Evolutionary conservation across 352 stramenopile species (phyloP).

Genomic region (Phytophthora niederhauseri): DNA sequence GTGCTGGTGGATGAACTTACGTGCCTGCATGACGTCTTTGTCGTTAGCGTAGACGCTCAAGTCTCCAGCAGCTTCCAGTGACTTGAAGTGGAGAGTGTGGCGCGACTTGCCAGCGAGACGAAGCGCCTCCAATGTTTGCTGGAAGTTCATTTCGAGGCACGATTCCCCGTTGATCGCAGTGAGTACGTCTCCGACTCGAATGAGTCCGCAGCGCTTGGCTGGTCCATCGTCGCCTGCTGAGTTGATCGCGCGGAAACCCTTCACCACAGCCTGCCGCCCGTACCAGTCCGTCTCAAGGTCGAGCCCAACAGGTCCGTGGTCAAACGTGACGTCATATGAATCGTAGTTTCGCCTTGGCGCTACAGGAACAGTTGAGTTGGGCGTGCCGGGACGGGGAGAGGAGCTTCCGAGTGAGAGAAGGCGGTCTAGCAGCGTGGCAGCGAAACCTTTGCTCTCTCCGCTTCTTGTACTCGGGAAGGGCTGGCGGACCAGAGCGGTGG

Average conservation of each 20-base stretch:
- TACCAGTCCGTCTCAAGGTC: constrained; percentile 83
- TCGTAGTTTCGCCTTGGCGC: constrained; percentile 52
- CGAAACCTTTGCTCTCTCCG: constrained; percentile 28
- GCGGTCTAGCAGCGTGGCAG: constrained; percentile 15
- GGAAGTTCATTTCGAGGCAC: constrained; percentile 73
- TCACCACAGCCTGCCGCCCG: constrained; percentile 71
- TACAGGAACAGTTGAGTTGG: background rate
- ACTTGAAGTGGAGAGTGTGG: constrained; percentile 81
- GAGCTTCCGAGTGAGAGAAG: constrained; percentile 19
- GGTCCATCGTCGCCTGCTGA: constrained; percentile 51
- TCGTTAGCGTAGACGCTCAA: constrained; percentile 70
- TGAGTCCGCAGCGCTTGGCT: constrained; percentile 62
- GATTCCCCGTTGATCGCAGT: constrained; percentile 74
- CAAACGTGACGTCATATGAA: constrained; percentile 74
- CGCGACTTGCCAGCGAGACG: constrained; percentile 43
- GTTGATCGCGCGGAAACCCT: constrained; percentile 62
- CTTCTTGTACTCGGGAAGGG: constrained; percentile 11
- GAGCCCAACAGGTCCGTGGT: constrained; percentile 62
- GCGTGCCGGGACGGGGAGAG: constrained; percentile 15
- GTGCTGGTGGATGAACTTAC: constrained; percentile 80
- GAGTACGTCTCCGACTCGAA: constrained; percentile 73
- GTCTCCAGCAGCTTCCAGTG: constrained; percentile 64
- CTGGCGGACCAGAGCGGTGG: constrained; percentile 20
- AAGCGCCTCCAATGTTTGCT: constrained; percentile 57
- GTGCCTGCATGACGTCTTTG: constrained; percentile 65